A percentile compares a stretch with the other conserved stretches of the same genome.
phyloP scores from a whole-genome alignment of 169 alveolate species.

The Cryptosporidium bovis region DNA sequence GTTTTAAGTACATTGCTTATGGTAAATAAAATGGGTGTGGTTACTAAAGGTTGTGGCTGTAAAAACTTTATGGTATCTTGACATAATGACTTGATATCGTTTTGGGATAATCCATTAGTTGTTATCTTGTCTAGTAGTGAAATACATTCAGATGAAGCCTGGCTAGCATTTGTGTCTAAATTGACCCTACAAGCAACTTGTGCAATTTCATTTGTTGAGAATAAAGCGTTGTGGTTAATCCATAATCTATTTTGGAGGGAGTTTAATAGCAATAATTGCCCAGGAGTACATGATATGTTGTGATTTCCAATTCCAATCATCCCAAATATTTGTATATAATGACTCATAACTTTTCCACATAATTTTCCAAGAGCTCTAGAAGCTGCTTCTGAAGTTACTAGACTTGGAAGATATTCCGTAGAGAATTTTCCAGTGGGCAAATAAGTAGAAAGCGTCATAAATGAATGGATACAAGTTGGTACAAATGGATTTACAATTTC shows the following conservation, averaged over 20 bases:
- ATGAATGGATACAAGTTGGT: conserved; percentile 55
- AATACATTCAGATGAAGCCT: conserved; percentile 51
- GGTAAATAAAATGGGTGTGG: conserved; percentile 45
- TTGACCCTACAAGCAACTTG: conserved; percentile 62
- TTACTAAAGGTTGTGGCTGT: conserved; percentile 66
- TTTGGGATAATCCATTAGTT: conserved; percentile 5
- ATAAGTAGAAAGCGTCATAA: conserved; percentile 47
- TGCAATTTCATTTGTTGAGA: conserved; percentile 57
- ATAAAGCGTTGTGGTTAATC: conserved; percentile 27
- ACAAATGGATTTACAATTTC: conserved; percentile 50
- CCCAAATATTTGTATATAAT: conserved; percentile 38
- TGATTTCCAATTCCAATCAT: conserved; percentile 68
- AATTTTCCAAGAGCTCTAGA: conserved; percentile 44
- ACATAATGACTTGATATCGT: conserved; percentile 6
- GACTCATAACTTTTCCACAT: conserved; percentile 59
- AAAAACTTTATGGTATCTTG: conserved; percentile 39
- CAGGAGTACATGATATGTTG: conserved; percentile 34
- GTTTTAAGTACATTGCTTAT: conserved; percentile 26
- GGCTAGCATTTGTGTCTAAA: conserved; percentile 33
- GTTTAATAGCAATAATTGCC: conserved; percentile 35
- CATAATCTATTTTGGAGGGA: conserved; percentile 45
- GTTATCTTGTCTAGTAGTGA: conserved; percentile 15
- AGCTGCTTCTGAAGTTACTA: conserved; percentile 55
- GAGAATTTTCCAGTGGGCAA: conserved; percentile 25
- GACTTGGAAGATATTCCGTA: conserved; percentile 11